Evolutionary conservation across 345 rosid genomes (phyloP), one percentile per base, ranked within the genome.

Genomic region (Aegle marmelos): DNA sequence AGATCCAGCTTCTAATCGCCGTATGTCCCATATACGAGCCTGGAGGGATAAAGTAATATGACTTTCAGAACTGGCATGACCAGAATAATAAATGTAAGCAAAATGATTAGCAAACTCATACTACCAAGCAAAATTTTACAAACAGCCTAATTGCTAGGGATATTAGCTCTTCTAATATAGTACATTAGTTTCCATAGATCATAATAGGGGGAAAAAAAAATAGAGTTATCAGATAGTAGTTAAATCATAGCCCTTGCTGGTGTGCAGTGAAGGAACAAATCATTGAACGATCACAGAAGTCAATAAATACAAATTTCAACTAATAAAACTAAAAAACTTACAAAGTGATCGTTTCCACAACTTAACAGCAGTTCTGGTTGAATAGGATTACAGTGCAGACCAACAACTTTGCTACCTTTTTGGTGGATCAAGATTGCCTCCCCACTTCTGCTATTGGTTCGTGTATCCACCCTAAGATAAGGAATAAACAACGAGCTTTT

Each of bases 11-110:
- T 88, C 83, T 66, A 93, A 84, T 82, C 79, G 87, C 61, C 98
- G 94, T 90, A 95, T 82, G 80, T 95, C 99, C 99, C 99, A 94
- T 64, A 95, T 75, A 10, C 99, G 89, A 77, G 98, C 99, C 99
- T 95, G 85, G 70, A 69, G 83, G 62, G 76, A 83, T 58, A 72
- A 80, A 77, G 56, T 25, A 56, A 68, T 37, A 39, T 22, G 28
- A 64, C 66, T 37, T 53, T 78, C 25, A 79, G 57, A 60, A 66
- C 69, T 31, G 31, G 22, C 1, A 70, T 48, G 54, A 58, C 63
- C 75, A 79, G 25, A 56, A 60, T 60, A 50, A 70, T 16, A 66
- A 34, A 9, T 68, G 22, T 45, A 68, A 62, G 37, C 50, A 64
- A 37, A 45, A 19, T 24, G 37, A 37, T 68, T 63, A 66, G 24